Evolutionary conservation across 164 flowering plant species (phyloP), one percentile per base, ranked within the genome.

Genomic region (Vitis cinerea): DNA sequence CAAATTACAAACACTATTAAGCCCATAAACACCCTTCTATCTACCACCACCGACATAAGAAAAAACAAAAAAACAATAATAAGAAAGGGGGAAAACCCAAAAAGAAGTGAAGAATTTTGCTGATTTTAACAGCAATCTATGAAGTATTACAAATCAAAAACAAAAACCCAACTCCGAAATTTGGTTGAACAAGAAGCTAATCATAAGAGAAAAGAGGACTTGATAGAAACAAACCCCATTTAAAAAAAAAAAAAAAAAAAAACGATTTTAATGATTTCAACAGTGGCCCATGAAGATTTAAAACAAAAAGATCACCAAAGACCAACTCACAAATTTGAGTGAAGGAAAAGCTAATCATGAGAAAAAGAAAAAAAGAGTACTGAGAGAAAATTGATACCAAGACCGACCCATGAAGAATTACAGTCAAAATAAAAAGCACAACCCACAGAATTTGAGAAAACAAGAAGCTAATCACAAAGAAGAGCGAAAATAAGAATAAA

Each of bases 381-480:
- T 50, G 60, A 19, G 48, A 10, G 2, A 60, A 23, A 29, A 68
- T 8, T 3, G 49, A 15, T 31, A 14, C 9, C 66, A 52, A 13
- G 16, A 61, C 29, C 50, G 58, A 65, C 37, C 65, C 59, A 66
- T 55, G 17, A 71, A 29, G 8, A 63, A 59, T n/a, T 3, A 9
- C 19, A 19, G 4, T 50, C 53, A 30, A 10, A 31, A 3, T 27
- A 55, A 54, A 44, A 51, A 37, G 63, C 65, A 59, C 49, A 59
- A 8, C 5, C 9, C 8, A 52, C 6, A 37, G n/a, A 65, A 12
- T 19, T 4, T 1, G 44, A 52, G 3, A 13, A 10, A 47, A 23
- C 37, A 55, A 30, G 9, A 50, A 23, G 47, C 19, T 8, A 31
- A 10, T n/a, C 9, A 63, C 68, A 50, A 61, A 3, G 7, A 62